Base-by-base conservation (phyloP, 2,329 filamentous ascomycete genomes). In the Neonectria punicea region DNA sequence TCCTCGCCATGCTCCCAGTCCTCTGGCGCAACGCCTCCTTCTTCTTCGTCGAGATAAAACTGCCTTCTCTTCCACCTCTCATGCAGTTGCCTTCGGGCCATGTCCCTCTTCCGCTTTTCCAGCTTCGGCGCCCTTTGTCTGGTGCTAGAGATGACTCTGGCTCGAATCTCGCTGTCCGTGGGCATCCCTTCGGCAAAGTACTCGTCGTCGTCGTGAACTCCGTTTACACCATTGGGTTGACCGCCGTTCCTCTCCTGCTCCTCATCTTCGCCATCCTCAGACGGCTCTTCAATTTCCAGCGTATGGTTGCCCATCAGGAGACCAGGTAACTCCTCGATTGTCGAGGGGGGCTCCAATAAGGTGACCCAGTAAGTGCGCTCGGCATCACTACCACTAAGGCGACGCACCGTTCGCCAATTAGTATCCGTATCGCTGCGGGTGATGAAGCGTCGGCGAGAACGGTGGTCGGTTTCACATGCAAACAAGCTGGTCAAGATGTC, bases 41-140 rank as follows among this genome's bases (percentile, higher is more conserved):
- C 93, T 80, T 97, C 93, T 77, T 94, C 91, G 63, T 97, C 93
- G 1, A 93, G 86, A 73, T 96, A 97, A 72, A 96, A 97, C 43
- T 90, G 88, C 50, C 93, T 86, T 63, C 92, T 86, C 72, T 87
- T 87, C 93, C 93, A 96, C 54, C 93, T 86, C 58, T 94, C 88
- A 71, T 91, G 85, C 39, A 93, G 82, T 68, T 84, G 83, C 43
- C 80, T 81, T 14, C 86, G 81, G 1, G 86, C 85, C 79, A 81
- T 79, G 7, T 80, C 77, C 30, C 80, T 76, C 28, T 80, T 76
- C 18, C 80, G 75, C 62, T 80, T 82, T 46, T 82, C 79, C 58
- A 80, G 75, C 53, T 78, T 79, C 2, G 78, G 77, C 1, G 75
- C 77, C 41, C 77, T 68, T 9, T 76, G 78, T n/a, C 79, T 80